Conservation (phyloP, 2,329 filamentous ascomycete genomes). For the Seiridium unicorne region DNA sequence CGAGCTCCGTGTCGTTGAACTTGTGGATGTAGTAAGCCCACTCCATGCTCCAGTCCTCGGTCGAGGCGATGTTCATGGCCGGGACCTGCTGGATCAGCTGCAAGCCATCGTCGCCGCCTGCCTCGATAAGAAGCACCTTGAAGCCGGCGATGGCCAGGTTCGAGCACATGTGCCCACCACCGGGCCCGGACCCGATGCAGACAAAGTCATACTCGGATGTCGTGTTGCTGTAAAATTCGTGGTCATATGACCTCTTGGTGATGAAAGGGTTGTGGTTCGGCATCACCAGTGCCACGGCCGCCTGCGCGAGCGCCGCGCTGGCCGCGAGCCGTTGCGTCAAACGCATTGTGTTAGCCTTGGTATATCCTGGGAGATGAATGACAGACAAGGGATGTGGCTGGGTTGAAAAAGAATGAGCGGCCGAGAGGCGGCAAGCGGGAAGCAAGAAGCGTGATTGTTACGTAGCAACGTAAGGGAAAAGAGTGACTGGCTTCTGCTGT, state of each 20-base stretch:
- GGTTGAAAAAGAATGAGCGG: neutral
- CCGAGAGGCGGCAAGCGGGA: neutral
- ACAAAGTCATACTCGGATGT: constrained; percentile 44
- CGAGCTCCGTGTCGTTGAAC: constrained; percentile 9
- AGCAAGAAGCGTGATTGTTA: constrained; percentile 5
- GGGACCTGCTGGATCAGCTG: constrained; percentile 43
- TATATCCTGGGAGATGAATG: neutral
- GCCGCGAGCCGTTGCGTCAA: constrained; percentile 1
- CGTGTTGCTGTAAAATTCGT: constrained; percentile 7
- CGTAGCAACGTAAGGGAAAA: neutral
- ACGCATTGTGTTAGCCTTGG: neutral
- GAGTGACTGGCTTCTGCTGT: constrained; percentile 7
- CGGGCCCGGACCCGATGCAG: constrained; percentile 44
- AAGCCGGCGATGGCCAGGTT: constrained; percentile 50
- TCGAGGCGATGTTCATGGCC: constrained; percentile 42
- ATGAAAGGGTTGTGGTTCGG: constrained; percentile 4
- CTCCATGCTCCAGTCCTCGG: constrained; percentile 43
- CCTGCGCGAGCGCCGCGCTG: constrained; percentile 2
- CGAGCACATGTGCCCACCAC: constrained; percentile 49
- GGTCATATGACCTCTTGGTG: constrained; percentile 5
- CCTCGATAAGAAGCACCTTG: constrained; percentile 53
- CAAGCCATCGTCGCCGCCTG: constrained; percentile 49
- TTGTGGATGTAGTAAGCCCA: constrained; percentile 15
- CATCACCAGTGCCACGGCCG: neutral
- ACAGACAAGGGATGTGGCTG: neutral